Percentiles rank a stretch among this genome's conserved stretches.
Conservation (phyloP, 495 filamentous ascomycete species). For the Penicillium roqueforti region DNA sequence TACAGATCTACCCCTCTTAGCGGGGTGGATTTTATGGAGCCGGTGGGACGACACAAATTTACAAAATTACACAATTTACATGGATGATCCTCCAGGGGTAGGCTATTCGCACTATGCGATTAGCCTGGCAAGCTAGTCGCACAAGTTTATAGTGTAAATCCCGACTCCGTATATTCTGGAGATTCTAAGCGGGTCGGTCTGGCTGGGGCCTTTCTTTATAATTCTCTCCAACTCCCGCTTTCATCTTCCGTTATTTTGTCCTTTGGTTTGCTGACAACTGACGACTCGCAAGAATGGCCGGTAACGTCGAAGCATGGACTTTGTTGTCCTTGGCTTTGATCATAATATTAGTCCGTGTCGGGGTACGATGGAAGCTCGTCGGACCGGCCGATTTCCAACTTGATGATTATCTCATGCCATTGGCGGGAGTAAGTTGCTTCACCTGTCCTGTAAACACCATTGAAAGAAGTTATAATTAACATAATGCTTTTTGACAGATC, state of each 20-base stretch:
- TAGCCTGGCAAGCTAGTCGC: not conserved
- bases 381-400: conserved; percentile 43
- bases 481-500: conserved; percentile 8
- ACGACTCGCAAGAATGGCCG: conserved; percentile 11
- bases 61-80: no score
- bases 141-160: not conserved
- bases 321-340: conserved; percentile 43
- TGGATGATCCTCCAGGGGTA: not conserved
- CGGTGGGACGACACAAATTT: not conserved
- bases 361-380: conserved; percentile 43
- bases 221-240: not conserved
- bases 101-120: not conserved
- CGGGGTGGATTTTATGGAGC: not conserved
- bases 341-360: conserved; percentile 42
- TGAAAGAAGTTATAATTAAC: not conserved
- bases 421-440: conserved; percentile 40
- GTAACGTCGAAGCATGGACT: conserved; percentile 42
- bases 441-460: not conserved
- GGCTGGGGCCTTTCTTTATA: not conserved
- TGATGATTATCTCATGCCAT: conserved; percentile 56
- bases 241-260: not conserved
- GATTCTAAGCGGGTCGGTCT: not conserved
- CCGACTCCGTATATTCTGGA: not conserved
- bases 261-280: not conserved
- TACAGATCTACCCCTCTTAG: not conserved